Evolutionary conservation across 2,329 filamentous ascomycete species (phyloP), one percentile per base, ranked within the genome.

Genomic region (Trichoderma sp.): DNA sequence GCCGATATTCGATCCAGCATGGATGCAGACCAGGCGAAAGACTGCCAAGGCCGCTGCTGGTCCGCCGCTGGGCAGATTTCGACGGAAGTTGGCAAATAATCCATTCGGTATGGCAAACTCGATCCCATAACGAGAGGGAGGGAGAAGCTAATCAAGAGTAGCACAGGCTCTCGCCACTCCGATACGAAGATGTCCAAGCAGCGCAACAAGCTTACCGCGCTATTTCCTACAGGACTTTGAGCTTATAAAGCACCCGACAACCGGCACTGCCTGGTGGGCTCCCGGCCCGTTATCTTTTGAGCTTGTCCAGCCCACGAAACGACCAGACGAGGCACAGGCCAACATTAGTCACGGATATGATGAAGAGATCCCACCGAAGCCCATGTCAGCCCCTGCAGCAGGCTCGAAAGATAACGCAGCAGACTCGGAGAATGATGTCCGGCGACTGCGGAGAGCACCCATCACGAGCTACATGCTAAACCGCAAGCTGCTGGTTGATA

Each of bases 221-320:
- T 87, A 84, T 72, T 90, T 92, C 74, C 79, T 92, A 5, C 85
- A 90, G 65, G 81, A 86, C 35, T 88, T 92, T 69, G 82, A 84
- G 32, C 73, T 88, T 2, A 78, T 88, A 13, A 74, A 78, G 1
- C 84, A 90, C 66, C 88, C 89, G 0, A 78, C 82, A 10, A 86
- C 84, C 0, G 74, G 76, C 0, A 72, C 78, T 2, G 79, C 84
- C 0, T 91, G 87, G 86, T 86, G 84, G 75, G 79, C 88, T 17
- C 89, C 89, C 0, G 79, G 77, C 9, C 80, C 78, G 45, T 70
- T 82, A 15, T 70, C 76, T 2, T 76, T 79, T 52, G 70, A 74
- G n/a, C 66, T 73, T 57, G 69, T 77, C 59, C 65, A 73, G 37
- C 67, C 67, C 32, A 70, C 68, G 22, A 42, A 70, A 17, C 34